Evolutionary conservation across 1,139 yeast species (phyloP).

Genomic region (Pneumocystis murina): DNA sequence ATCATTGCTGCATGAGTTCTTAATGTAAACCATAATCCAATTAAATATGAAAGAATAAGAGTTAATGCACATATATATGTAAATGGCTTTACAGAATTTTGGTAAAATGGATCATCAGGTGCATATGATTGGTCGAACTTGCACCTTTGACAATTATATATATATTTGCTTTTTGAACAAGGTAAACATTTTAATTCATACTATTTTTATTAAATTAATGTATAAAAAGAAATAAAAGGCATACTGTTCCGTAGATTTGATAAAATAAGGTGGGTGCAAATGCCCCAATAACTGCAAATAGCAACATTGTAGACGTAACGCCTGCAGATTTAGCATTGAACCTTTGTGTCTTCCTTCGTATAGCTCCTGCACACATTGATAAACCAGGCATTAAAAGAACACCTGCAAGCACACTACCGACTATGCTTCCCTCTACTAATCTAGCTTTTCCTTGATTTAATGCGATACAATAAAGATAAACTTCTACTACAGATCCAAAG

Average conservation of each 20-base stretch:
- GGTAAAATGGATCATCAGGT: conserved; percentile 43
- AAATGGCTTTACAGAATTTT: conserved; percentile 58
- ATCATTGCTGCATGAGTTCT: conserved; percentile 93
- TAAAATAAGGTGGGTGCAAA: conserved; percentile 86
- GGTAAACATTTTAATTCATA: conserved; percentile 59
- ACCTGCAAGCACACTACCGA: conserved; percentile 88
- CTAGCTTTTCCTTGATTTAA: conserved; percentile 70
- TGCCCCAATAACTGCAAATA: conserved; percentile 82
- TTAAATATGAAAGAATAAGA: conserved; percentile 69
- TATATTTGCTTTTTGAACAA: conserved; percentile 21
- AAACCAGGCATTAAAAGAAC: conserved; percentile 81
- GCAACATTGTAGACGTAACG: conserved; percentile 86
- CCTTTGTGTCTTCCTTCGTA: conserved; percentile 78
- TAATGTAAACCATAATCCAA: conserved; percentile 83
- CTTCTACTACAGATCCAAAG: conserved; percentile 89
- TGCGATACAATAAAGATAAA: conserved; percentile 84
- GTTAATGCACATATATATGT: conserved; percentile 66
- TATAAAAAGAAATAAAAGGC: conserved; percentile 1
- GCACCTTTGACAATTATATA: conserved; percentile 46
- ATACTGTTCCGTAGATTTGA: conserved; percentile 64
- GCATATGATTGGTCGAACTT: conserved; percentile 68
- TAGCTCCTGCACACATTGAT: conserved; percentile 95
- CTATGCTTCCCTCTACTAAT: conserved; percentile 92
- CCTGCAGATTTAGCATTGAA: conserved; percentile 96
- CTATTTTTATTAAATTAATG: conserved; percentile 1